Evolutionary conservation across 371 early-diverging fungal species (phyloP), one percentile per base, ranked within the genome.

Genomic region (Rhizopus delemar): DNA sequence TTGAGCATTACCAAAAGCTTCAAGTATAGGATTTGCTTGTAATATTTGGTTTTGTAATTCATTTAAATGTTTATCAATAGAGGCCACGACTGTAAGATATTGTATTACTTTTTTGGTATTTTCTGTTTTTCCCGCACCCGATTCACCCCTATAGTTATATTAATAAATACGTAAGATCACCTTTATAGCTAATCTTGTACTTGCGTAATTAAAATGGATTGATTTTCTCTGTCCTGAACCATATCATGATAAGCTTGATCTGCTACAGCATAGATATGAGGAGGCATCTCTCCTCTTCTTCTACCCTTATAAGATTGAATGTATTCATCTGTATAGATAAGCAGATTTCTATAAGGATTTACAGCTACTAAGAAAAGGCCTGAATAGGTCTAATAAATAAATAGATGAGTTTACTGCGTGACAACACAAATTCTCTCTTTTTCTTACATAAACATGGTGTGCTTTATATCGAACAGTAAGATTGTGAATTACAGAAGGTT

Each of bases 101-200:
- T 98, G 96, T 56, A 99, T 99, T 22, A 98, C 98, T 61, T 96
- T 96, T 70, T 99, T 99, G n/a, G 99, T 98, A 77, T 98, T 99
- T 78, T 98, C 99, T n/a, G 99, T 99, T 78, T 99, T 99, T 46
- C 99, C 99, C 29, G 99, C 99, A 49, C 99, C 99, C 22, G 99
- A 98, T 81, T 99, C 99, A 59, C 99, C 99, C 41, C 93, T 93
- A 59, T 46, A 33, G 2, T 15, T 11, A 29, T 48, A 43, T 11
- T 6, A 43, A n/a, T 43, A 43, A n/a, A 43, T 2, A 43, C 11
- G 11, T 36, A 36, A 8, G 22, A 22, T 22, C 22, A 22, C 22
- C 22, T 22, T 22, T 22, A 22, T 22, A 22, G 22, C 22, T 22
- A 28, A 36, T n/a, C n/a, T 6, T 43, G 46, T 3, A 72, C 78